A percentile compares a stretch with the other conserved stretches of the same genome.
phyloP scores from a whole-genome alignment of 345 rosid genomes.

The Pistacia atlantica region DNA sequence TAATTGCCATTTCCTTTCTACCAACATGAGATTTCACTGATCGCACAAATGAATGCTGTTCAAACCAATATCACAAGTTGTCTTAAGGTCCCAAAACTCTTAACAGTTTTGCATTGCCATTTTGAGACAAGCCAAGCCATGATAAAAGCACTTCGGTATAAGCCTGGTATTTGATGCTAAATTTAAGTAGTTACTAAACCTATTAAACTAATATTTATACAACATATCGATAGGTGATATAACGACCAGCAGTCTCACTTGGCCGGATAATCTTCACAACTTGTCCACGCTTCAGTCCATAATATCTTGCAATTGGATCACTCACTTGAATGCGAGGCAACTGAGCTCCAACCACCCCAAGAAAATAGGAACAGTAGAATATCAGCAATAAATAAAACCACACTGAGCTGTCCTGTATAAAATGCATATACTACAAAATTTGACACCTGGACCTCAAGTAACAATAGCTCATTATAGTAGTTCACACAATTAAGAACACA shows the following conservation, averaged over 20 bases:
- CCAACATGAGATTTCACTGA: background rate
- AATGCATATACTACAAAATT: background rate
- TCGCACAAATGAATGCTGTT: background rate
- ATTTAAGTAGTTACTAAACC: background rate
- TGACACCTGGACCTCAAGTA: background rate
- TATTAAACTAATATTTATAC: slow-evolving; percentile 33
- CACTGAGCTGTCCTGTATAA: background rate
- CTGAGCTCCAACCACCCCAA: slow-evolving; percentile 30
- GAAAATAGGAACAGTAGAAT: background rate
- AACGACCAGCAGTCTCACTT: slow-evolving; percentile 75
- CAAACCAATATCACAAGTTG: background rate
- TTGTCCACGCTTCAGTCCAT: slow-evolving; percentile 69
- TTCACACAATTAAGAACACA: background rate
- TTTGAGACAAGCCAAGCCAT: background rate
- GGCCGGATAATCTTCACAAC: slow-evolving; percentile 75
- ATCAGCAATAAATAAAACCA: background rate
- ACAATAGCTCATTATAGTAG: background rate
- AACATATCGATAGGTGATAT: slow-evolving; percentile 64
- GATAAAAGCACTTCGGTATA: background rate
- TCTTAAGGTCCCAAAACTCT: background rate
- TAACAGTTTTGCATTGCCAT: background rate
- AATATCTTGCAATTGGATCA: slow-evolving; percentile 72
- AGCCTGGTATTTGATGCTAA: background rate
- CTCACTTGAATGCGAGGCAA: slow-evolving; percentile 65
- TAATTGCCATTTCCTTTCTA: background rate